Evolutionary conservation across 139 green algal species (phyloP).

Genomic region (Pleodorina starrii): DNA sequence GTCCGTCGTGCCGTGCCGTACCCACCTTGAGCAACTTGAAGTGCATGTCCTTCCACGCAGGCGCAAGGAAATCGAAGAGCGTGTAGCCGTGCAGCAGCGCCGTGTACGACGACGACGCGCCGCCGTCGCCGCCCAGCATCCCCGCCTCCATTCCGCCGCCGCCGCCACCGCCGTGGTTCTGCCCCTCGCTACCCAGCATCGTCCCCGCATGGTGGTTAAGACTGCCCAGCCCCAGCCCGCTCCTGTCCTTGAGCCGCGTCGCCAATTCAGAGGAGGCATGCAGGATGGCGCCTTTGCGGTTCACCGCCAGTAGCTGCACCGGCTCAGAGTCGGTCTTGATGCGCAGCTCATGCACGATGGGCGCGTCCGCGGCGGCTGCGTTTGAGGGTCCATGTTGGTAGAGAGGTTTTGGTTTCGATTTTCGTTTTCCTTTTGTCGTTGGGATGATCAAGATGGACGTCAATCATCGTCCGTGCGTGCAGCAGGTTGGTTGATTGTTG

Average conservation of each 20-base stretch:
- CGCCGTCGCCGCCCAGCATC: background rate
- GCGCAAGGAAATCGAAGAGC: slow-evolving; percentile 15
- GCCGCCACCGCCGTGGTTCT: background rate
- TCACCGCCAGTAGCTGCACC: slow-evolving; percentile 4
- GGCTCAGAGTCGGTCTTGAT: background rate
- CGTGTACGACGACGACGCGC: background rate
- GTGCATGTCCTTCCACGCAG: slow-evolving; percentile 38
- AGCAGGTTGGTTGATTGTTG: too few species aligned
- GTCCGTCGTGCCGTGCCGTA: too few species aligned
- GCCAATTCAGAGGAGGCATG: slow-evolving; percentile 8
- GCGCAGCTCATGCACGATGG: background rate
- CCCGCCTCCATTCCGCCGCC: background rate
- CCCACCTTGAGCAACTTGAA: slow-evolving; percentile 13
- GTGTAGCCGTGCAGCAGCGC: slow-evolving; percentile 6
- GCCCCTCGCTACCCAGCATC: background rate
- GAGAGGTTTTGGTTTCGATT: too few species aligned
- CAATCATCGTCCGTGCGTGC: too few species aligned
- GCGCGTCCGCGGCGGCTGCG: background rate
- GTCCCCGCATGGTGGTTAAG: background rate
- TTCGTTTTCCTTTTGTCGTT: too few species aligned
- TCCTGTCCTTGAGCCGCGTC: background rate
- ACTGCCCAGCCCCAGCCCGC: background rate
- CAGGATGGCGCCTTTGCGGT: slow-evolving; percentile 22
- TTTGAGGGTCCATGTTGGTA: too few species aligned
- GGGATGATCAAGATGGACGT: too few species aligned